Evolutionary conservation across 345 rosid genomes (phyloP).

Genomic region (Salix exigua): DNA sequence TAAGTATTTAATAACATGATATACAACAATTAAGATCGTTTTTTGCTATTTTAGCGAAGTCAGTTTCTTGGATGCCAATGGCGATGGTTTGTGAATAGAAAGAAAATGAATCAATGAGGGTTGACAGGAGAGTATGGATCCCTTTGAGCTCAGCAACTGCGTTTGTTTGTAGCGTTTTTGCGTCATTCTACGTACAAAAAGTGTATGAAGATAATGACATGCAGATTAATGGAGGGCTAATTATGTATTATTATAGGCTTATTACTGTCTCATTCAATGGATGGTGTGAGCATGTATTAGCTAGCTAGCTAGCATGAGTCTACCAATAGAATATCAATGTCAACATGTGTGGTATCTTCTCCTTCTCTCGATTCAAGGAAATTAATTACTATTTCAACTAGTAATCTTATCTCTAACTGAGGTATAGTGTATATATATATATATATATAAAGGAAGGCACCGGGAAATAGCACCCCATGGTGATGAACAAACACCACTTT

Average conservation of each 20-base stretch:
- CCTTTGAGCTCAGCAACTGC: slow-evolving; percentile 40
- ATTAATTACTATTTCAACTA: neutral
- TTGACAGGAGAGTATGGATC: slow-evolving; percentile 30
- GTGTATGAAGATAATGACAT: slow-evolving; percentile 28
- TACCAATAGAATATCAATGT: slow-evolving; percentile 24
- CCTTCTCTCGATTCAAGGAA: neutral
- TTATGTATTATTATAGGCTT: slow-evolving; percentile 6
- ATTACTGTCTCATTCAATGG: slow-evolving; percentile 21
- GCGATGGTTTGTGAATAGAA: slow-evolving; percentile 18
- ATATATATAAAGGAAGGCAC: neutral
- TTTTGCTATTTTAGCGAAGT: neutral
- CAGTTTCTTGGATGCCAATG: slow-evolving; percentile 23
- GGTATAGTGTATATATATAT: no score
- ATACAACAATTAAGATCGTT: no score
- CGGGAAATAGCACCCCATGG: neutral
- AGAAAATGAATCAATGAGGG: neutral
- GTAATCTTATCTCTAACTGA: neutral
- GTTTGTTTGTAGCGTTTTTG: slow-evolving; percentile 18
- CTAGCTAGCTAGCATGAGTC: slow-evolving; percentile 7
- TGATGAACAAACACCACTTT: neutral
- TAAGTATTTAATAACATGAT: no score
- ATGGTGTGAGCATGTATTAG: neutral
- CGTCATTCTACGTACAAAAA: slow-evolving; percentile 23
- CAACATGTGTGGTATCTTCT: slow-evolving; percentile 16
- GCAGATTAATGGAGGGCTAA: neutral